Conservation (phyloP, 768 basidiomycete species). For the Pisolithus orientalis region DNA sequence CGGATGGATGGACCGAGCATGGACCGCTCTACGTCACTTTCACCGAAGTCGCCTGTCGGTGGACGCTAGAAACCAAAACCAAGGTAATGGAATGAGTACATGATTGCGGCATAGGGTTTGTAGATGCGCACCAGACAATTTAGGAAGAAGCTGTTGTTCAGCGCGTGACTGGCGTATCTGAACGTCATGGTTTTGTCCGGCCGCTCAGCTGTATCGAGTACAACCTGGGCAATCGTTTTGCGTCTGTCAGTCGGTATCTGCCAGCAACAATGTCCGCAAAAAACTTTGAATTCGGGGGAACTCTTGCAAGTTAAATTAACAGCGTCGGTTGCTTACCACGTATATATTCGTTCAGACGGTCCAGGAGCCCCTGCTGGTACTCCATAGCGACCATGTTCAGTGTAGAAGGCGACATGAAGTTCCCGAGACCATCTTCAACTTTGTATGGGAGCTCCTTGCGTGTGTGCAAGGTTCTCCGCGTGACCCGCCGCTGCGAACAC, state of each 20-base stretch:
- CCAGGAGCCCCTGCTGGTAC: conserved; percentile 80
- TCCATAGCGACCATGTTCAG: conserved; percentile 70
- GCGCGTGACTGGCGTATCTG: conserved; percentile 85
- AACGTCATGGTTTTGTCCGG: conserved; percentile 64
- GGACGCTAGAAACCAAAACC: conserved; percentile 22
- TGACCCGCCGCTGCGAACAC: conserved; percentile 11
- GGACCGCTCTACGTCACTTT: conserved; percentile 12
- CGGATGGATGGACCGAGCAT: conserved; percentile 16
- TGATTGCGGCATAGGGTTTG: background rate
- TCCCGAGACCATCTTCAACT: conserved; percentile 64
- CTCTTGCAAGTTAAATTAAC: too few species aligned
- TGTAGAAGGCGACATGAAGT: conserved; percentile 71
- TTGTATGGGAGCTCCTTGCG: conserved; percentile 56
- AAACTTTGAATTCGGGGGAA: too few species aligned
- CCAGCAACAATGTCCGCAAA: background rate
- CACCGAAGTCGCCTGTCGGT: conserved; percentile 20
- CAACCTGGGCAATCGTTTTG: conserved; percentile 60
- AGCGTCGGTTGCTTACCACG: conserved; percentile 43
- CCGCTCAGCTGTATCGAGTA: conserved; percentile 58
- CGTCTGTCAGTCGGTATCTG: conserved; percentile 54
- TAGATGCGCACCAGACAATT: conserved; percentile 63
- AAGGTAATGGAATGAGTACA: too few species aligned
- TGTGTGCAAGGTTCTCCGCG: conserved; percentile 40
- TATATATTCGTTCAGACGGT: conserved; percentile 69
- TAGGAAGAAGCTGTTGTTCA: conserved; percentile 96